Evolutionary conservation across 179 eudicot species (phyloP), one percentile per base, ranked within the genome.

Genomic region (Corrigiola litoralis): DNA sequence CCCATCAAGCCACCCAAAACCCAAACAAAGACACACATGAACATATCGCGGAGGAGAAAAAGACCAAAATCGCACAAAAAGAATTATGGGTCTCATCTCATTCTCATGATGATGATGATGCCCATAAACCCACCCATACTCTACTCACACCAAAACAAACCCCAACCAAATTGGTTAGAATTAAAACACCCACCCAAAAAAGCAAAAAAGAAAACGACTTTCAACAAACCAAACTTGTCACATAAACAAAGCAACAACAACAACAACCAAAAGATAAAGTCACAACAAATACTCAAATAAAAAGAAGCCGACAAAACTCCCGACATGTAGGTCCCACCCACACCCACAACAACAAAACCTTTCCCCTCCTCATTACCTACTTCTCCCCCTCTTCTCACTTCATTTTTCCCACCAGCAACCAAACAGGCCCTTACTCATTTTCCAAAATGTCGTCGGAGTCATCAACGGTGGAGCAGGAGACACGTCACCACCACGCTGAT

Each of bases 401-500:
- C 5, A 8, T 42, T 13, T 32, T 31, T 29, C 63, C n/a, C 4
- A 12, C 16, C 7, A 28, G 1, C 16, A 56, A 46, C 7, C 38
- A 63, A 63, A 46, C 52, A 63, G n/a, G 34, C 40, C 57, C 16
- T 9, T 45, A n/a, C 32, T 3, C n/a, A n/a, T n/a, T n/a, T n/a
- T n/a, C n/a, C n/a, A n/a, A n/a, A n/a, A n/a, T n/a, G 70, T 85
- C 80, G 51, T 85, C 82, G 0, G 70, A 73, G 48, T 88, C 86
- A 38, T 82, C 82, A 45, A 77, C 80, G 46, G 59, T 60, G 45
- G 66, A 75, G 47, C 61, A 73, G 54, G 73, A 69, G 36, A 32
- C 51, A 44, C 54, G 34, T 38, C 58, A 63, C 28, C 65, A 61
- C 58, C 53, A 37, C 69, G 50, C 65, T 79, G 80, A 63, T 40